phyloP scores from a whole-genome alignment of 495 filamentous ascomycete species.

The Neurospora africana region DNA sequence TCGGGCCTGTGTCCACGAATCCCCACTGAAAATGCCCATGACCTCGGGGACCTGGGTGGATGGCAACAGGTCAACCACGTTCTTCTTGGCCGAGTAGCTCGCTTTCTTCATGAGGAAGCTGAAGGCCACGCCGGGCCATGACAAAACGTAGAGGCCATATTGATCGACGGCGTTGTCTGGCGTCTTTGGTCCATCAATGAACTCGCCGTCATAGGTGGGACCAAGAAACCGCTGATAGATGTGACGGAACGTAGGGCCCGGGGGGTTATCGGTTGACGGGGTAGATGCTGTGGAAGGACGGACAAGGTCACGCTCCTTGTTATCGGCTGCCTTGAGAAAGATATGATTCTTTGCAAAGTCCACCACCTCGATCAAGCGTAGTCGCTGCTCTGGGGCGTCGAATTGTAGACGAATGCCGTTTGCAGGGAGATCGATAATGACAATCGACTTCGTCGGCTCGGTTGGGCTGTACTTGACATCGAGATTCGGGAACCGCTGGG shows the following conservation, averaged over 20 bases:
- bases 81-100: constrained; percentile 69
- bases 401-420: constrained; percentile 89
- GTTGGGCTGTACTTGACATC: constrained; percentile 64
- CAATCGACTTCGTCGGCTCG: constrained; percentile 59
- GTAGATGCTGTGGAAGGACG: constrained; percentile 41
- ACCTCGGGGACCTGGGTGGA: constrained; percentile 62
- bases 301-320: constrained; percentile 67
- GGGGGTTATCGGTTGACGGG: constrained; percentile 25
- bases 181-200: constrained; percentile 37
- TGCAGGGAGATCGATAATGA: constrained; percentile 61
- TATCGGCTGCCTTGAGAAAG: constrained; percentile 66
- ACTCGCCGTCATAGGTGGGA: constrained; percentile 87
- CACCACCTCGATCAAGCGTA: constrained; percentile 80
- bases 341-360: constrained; percentile 83
- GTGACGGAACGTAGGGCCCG: constrained; percentile 76
- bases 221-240: constrained; percentile 88
- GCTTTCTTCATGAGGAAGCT: constrained; percentile 69
- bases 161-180: constrained; percentile 2
- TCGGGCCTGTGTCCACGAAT: constrained; percentile 78
- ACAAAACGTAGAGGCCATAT: constrained; percentile 64
- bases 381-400: constrained; percentile 83
- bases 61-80: constrained; percentile 77
- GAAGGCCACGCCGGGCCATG: constrained; percentile 89
- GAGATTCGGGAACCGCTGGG: constrained; percentile 68
- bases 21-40: constrained; percentile 80